Evolutionary conservation across 2,329 filamentous ascomycete genomes (phyloP).

Genomic region (Pseudogymnoascus sp.): DNA sequence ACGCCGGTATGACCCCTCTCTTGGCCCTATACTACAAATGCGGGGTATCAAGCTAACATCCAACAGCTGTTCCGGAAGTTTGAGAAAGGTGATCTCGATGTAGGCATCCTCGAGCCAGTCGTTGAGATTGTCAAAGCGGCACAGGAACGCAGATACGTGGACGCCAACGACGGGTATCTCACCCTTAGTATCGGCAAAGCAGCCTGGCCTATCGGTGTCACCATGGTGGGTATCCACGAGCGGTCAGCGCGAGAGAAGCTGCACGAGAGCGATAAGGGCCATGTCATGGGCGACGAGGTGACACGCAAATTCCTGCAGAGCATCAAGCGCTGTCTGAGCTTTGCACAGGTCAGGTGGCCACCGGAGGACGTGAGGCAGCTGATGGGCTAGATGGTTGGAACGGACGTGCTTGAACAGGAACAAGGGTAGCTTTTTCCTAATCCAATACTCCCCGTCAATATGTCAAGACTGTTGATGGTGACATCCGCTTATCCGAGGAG

Average conservation of each 20-base stretch:
- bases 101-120: conserved; percentile 70
- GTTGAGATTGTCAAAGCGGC: conserved; percentile 87
- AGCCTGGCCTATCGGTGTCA: conserved; percentile 97
- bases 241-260: conserved; percentile 90
- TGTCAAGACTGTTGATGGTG: background rate
- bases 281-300: conserved; percentile 94
- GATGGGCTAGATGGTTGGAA: conserved; percentile 58
- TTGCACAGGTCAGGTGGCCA: conserved; percentile 94
- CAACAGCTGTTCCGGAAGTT: conserved; percentile 72
- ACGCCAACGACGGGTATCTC: conserved; percentile 93
- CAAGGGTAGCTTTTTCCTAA: background rate
- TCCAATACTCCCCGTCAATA: background rate
- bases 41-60: background rate
- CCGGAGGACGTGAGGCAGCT: conserved; percentile 86
- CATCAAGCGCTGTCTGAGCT: conserved; percentile 93
- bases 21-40: background rate
- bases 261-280: conserved; percentile 77
- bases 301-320: conserved; percentile 95
- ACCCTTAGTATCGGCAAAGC: conserved; percentile 90
- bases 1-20: conserved; percentile 47
- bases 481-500: background rate
- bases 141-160: conserved; percentile 84
- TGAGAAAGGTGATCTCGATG: conserved; percentile 70
- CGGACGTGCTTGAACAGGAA: background rate
- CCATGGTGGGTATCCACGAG: conserved; percentile 99